Percentiles rank a stretch among this genome's conserved stretches.
These are phyloP conservation scores for Discostella pseudostelligera DNA, from an alignment of 108 stramenopile genomes.

Conservation along the genomic window DNA sequence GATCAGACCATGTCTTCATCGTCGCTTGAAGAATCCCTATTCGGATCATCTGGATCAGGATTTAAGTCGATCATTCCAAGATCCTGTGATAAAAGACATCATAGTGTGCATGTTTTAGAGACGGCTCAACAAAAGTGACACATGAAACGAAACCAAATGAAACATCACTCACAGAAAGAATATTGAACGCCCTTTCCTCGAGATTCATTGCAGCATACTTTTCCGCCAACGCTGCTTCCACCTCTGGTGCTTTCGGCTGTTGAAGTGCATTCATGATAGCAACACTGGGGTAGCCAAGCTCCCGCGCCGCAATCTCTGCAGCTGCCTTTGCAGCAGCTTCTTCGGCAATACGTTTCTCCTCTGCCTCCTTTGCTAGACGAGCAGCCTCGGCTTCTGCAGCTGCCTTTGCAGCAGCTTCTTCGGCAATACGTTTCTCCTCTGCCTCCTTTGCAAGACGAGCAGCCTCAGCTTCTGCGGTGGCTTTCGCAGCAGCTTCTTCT, in stretches of 20 bases:
- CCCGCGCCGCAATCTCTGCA: constrained; percentile 23
- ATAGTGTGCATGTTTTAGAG: too few species aligned
- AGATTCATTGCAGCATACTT: constrained; percentile 52
- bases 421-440: constrained; percentile 33
- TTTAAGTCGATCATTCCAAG: constrained; percentile 12
- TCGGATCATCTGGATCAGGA: constrained; percentile 20
- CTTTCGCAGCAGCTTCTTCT: too few species aligned
- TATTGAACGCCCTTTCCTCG: constrained; percentile 52
- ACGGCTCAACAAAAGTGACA: too few species aligned
- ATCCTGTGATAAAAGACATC: neutral
- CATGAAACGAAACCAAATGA: neutral
- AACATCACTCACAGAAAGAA: constrained; percentile 30
- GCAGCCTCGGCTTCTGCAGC: constrained; percentile 26
- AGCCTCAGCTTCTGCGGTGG: constrained; percentile 15
- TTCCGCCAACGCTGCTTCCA: constrained; percentile 27
- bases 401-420: constrained; percentile 12
- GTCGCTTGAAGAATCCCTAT: constrained; percentile 17
- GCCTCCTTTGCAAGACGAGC: constrained; percentile 13
- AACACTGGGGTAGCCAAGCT: constrained; percentile 28
- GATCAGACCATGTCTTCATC: constrained; percentile 16
- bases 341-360: constrained; percentile 30
- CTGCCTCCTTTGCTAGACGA: constrained; percentile 18
- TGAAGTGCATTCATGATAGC: constrained; percentile 28
- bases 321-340: constrained; percentile 13
- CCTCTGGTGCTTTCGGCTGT: constrained; percentile 32